These are phyloP conservation scores for Heimioporus sp. DNA, from an alignment of 768 basidiomycete genomes.

Conservation along the genomic window DNA sequence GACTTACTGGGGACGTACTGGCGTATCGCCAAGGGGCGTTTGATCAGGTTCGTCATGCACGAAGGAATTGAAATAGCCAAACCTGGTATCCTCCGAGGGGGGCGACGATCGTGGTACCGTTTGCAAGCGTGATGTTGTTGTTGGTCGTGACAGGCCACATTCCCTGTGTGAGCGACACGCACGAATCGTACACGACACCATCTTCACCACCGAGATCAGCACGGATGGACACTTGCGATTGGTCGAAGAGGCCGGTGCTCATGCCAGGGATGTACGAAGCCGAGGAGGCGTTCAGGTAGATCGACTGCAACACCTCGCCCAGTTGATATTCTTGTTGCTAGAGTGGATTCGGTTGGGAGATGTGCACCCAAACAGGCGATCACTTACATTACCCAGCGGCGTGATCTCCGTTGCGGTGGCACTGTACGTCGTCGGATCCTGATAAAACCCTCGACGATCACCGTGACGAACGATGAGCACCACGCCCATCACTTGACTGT, in stretches of 20 bases:
- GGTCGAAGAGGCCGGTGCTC: slow-evolving; percentile 32
- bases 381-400: slow-evolving; percentile 62
- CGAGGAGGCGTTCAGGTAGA: slow-evolving; percentile 56
- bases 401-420: slow-evolving; percentile 59
- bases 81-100: slow-evolving; percentile 68
- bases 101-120: slow-evolving; percentile 55
- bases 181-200: slow-evolving; percentile 64
- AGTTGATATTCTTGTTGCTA: slow-evolving; percentile 60
- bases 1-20: slow-evolving; percentile 43
- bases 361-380: background rate
- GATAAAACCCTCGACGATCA: slow-evolving; percentile 66
- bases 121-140: slow-evolving; percentile 58
- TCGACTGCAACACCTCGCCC: slow-evolving; percentile 47
- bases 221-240: slow-evolving; percentile 43
- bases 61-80: slow-evolving; percentile 8
- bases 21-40: background rate
- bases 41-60: slow-evolving; percentile 14
- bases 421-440: slow-evolving; percentile 55
- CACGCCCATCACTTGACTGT: slow-evolving; percentile 47
- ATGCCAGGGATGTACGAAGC: slow-evolving; percentile 48
- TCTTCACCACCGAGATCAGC: slow-evolving; percentile 73
- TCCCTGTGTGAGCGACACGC: slow-evolving; percentile 67
- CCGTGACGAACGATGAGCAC: slow-evolving; percentile 60
- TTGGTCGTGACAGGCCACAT: slow-evolving; percentile 51
- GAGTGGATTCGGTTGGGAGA: background rate